Evolutionary conservation across 192 early-diverging fungal species (phyloP).

Genomic region (Jimgerdemannia flammicorona): DNA sequence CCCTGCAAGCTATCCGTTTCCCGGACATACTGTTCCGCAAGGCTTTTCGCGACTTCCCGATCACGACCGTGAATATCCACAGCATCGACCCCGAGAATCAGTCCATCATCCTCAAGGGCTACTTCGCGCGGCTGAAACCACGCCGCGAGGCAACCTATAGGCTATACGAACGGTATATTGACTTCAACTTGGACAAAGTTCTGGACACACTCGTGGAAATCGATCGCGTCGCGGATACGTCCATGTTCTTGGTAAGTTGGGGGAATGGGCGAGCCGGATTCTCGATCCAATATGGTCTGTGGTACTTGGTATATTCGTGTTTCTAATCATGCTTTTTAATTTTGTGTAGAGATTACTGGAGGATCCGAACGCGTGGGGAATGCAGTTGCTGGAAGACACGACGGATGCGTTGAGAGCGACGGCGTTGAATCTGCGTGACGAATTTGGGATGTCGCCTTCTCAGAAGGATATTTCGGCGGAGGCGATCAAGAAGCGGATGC

Average conservation of each 20-base stretch:
- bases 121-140: neutral
- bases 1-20: slow-evolving; percentile 16
- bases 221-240: slow-evolving; percentile 10
- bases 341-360: slow-evolving; percentile 24
- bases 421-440: slow-evolving; percentile 20
- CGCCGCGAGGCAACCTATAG: neutral
- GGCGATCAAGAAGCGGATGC: slow-evolving; percentile 30
- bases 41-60: slow-evolving; percentile 3
- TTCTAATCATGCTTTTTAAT: no score
- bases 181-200: slow-evolving; percentile 26
- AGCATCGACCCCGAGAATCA: slow-evolving; percentile 4
- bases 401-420: slow-evolving; percentile 28
- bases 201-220: slow-evolving; percentile 7
- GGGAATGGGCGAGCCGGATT: no score
- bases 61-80: slow-evolving; percentile 3
- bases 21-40: slow-evolving; percentile 17
- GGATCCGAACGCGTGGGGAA: slow-evolving; percentile 43
- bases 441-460: slow-evolving; percentile 40
- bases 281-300: no score
- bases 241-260: slow-evolving; percentile 13
- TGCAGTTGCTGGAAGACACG: slow-evolving; percentile 2
- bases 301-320: no score
- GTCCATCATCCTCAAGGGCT: slow-evolving; percentile 11
- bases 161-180: slow-evolving; percentile 19
- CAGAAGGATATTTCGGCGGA: slow-evolving; percentile 34